Evolutionary conservation across 495 filamentous ascomycete genomes (phyloP).

Genomic region (Monascus purpureus): DNA sequence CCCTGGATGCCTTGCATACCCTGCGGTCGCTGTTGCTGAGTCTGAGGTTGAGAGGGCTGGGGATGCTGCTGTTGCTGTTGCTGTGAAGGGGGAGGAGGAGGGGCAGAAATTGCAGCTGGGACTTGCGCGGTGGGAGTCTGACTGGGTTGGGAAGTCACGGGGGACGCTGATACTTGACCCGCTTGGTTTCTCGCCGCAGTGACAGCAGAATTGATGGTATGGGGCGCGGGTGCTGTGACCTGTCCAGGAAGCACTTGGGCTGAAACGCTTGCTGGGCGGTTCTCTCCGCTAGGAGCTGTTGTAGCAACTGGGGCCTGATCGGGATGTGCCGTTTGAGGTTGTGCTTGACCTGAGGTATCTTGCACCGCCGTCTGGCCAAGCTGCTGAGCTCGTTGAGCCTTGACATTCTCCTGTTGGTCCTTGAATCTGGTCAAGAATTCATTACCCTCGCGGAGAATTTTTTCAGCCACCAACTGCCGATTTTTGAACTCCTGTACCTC

Average conservation of each 20-base stretch:
- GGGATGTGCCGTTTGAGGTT: slow-evolving; percentile 9
- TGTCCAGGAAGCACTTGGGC: slow-evolving; percentile 21
- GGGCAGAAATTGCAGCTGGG: slow-evolving; percentile 8
- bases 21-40: slow-evolving; percentile 21
- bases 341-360: slow-evolving; percentile 6
- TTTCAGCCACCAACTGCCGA: slow-evolving; percentile 29
- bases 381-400: slow-evolving; percentile 28
- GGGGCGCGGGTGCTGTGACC: slow-evolving; percentile 29
- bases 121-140: slow-evolving; percentile 23
- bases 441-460: slow-evolving; percentile 30
- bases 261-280: slow-evolving; percentile 11
- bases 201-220: slow-evolving; percentile 40
- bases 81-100: too few species aligned
- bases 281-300: slow-evolving; percentile 11
- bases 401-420: slow-evolving; percentile 33
- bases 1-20: slow-evolving; percentile 26
- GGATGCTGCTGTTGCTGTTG: slow-evolving; percentile 28
- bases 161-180: slow-evolving; percentile 24
- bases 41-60: too few species aligned
- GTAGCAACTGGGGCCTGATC: slow-evolving; percentile 5
- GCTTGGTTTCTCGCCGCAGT: slow-evolving; percentile 36
- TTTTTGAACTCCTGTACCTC: slow-evolving; percentile 30
- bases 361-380: slow-evolving; percentile 16
- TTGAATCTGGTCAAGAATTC: slow-evolving; percentile 34
- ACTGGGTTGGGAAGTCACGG: slow-evolving; percentile 22